Conservation (phyloP, 2,329 filamentous ascomycete genomes). For the Aspergillus sp. region DNA sequence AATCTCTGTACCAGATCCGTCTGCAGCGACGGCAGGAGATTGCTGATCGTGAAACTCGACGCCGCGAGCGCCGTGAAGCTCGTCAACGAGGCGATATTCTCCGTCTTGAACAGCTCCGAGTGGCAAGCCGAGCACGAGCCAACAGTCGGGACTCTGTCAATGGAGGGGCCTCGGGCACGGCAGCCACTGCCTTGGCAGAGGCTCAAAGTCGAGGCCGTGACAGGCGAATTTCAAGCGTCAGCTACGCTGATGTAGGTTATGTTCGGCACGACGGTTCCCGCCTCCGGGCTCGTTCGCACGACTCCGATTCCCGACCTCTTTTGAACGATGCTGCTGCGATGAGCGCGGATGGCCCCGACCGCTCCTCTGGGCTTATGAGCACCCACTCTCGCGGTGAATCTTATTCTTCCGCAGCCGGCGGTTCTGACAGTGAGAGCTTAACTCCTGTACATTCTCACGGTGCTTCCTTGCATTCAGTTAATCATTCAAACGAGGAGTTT, state of each 20-base stretch:
- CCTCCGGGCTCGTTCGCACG: constrained; percentile 47
- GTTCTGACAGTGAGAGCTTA: constrained; percentile 30
- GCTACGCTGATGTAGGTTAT: constrained; percentile 48
- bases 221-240: constrained; percentile 48
- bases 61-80: constrained; percentile 69
- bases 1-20: constrained; percentile 85
- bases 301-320: constrained; percentile 49
- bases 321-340: constrained; percentile 39
- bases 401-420: constrained; percentile 32
- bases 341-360: constrained; percentile 26
- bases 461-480: constrained; percentile 25
- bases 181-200: constrained; percentile 43
- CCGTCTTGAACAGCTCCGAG: constrained; percentile 64
- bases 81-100: constrained; percentile 68
- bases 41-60: constrained; percentile 74
- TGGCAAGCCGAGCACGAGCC: constrained; percentile 55
- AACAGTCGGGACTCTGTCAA: constrained; percentile 27
- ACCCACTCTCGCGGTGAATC: constrained; percentile 34
- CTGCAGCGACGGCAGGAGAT: constrained; percentile 72
- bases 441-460: constrained; percentile 29
- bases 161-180: constrained; percentile 37
- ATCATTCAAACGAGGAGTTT: constrained; percentile 17
- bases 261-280: constrained; percentile 51
- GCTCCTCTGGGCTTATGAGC: constrained; percentile 30
- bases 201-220: constrained; percentile 46